Evolutionary conservation across 2,329 filamentous ascomycete genomes (phyloP), one percentile per base, ranked within the genome.

Genomic region (Acephala macrosclerotiorum): DNA sequence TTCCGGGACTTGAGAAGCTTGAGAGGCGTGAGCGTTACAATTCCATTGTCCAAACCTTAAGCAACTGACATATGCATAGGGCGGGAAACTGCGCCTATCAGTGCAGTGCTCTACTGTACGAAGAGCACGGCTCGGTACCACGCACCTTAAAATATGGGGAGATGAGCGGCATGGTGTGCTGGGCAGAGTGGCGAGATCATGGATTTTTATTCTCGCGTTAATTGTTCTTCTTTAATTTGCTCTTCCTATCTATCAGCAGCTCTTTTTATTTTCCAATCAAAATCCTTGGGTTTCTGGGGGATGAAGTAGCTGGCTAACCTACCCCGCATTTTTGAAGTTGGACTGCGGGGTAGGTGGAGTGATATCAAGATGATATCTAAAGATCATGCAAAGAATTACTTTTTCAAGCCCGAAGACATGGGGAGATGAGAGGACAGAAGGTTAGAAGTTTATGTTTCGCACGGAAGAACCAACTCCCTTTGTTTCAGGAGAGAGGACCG

Each of bases 101-200:
- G 29, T 33, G 9, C 29, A n/a, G n/a, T 33, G 29, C 9, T 33
- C 9, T 33, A 33, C 9, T 33, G 9, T 33, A 33, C n/a, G 51
- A 11, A 33, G 20, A 33, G 25, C 26, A 36, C 51, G 51, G 51
- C 25, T 55, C 51, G 51, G 51, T 33, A 55, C 51, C 51, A 55
- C 33, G 25, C 26, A 12, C 26, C 51, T 12, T 16, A 33, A n/a
- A 33, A 55, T 18, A 35, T 18, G 20, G 51, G 51, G 33, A n/a
- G 4, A 33, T 22, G 8, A 49, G 45, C 6, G n/a, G 45, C n/a
- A 22, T 18, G 18, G 11, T 11, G 45, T 22, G 3, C 29, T 33
- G 9, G 29, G n/a, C n/a, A 49, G 45, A 49, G 45, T 49, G n/a
- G 45, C 20, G 45, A 49, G 20, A 49, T 49, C 45, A 49, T 25